Evolutionary conservation across 139 green algal genomes (phyloP), one percentile per base, ranked within the genome.

Genomic region (Ettlia oleoabundans): DNA sequence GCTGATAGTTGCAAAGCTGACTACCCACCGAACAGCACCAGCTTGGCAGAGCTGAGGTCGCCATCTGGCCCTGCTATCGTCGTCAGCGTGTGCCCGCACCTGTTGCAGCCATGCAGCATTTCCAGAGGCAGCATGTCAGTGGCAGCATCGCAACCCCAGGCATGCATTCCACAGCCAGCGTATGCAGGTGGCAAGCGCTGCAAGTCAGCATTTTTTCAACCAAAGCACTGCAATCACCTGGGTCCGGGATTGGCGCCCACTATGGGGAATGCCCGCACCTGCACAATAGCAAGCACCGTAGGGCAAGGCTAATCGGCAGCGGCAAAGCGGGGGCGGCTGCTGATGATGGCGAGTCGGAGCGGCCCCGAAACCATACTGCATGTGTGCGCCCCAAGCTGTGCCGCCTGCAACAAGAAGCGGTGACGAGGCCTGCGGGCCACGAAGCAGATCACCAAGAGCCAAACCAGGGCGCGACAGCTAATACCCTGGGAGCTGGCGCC

Each of bases 31-130:
- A 98, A 98, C 28, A 98, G 58, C 3, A 99, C 86, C 2, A 99
- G 90, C 52, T 93, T 94, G 5, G 93, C 91, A 5, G 88, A 89
- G 2, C 82, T 86, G 0, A 93, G 76, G 74, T 97, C 92, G 1
- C 89, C 91, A 74, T 96, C 91, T 10, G 91, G 88, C 0, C 89
- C 91, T 5, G 89, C 79, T 43, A 98, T 93, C 9, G 94, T 89
- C 2, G 96, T 98, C 9, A 99, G 89, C 4, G 95, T 98, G 87
- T 99, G 96, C 2, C 96, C 96, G 67, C 96, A 99, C 66, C 96
- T 89, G 85, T n/a, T n/a, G n/a, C n/a, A n/a, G n/a, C n/a, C n/a
- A n/a, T n/a, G n/a, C n/a, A n/a, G n/a, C n/a, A n/a, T n/a, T n/a
- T n/a, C n/a, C n/a, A n/a, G n/a, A n/a, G n/a, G n/a, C n/a, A n/a